These are phyloP conservation scores for Apiotrichum porosum DNA, from an alignment of 1,284 basidiomycete genomes.

Conservation along the genomic window DNA sequence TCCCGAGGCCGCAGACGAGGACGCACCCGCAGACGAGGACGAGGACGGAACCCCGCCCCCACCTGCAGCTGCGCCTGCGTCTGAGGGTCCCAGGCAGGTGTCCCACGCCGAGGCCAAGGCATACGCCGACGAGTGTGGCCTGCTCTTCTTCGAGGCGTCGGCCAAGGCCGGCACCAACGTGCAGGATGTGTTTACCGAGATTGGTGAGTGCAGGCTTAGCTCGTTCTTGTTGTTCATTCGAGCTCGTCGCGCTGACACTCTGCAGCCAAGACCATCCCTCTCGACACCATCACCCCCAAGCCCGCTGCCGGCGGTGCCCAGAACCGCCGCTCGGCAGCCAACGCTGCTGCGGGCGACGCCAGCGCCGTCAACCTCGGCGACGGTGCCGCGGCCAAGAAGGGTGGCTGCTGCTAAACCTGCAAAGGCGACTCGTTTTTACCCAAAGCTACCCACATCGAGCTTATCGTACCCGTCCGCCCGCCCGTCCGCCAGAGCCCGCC, in stretches of 20 bases:
- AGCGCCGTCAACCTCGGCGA: slow-evolving; percentile 71
- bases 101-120: slow-evolving; percentile 90
- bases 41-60: slow-evolving; percentile 43
- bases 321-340: slow-evolving; percentile 54
- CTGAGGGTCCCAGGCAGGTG: slow-evolving; percentile 76
- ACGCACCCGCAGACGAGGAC: slow-evolving; percentile 55
- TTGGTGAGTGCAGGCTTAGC: slow-evolving; percentile 63
- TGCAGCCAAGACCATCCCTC: slow-evolving; percentile 89
- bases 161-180: slow-evolving; percentile 98
- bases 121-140: slow-evolving; percentile 89
- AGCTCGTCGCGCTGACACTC: no score
- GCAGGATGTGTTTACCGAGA: slow-evolving; percentile 96
- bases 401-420: slow-evolving; percentile 37
- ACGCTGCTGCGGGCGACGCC: slow-evolving; percentile 54
- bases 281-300: slow-evolving; percentile 81
- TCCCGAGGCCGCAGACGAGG: slow-evolving; percentile 56
- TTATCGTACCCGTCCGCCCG: no score
- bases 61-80: slow-evolving; percentile 27
- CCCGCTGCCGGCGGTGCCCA: slow-evolving; percentile 56
- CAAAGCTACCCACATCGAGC: no score
- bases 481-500: no score
- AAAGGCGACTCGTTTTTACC: no score
- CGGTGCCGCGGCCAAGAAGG: slow-evolving; percentile 48
- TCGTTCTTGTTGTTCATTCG: no score
- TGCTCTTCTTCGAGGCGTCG: slow-evolving; percentile 97